Percentiles rank a stretch among this genome's conserved stretches.
These are phyloP conservation scores for Kalaharituber pfeilii DNA, from an alignment of 2,329 filamentous ascomycete genomes.

Conservation along the genomic window DNA sequence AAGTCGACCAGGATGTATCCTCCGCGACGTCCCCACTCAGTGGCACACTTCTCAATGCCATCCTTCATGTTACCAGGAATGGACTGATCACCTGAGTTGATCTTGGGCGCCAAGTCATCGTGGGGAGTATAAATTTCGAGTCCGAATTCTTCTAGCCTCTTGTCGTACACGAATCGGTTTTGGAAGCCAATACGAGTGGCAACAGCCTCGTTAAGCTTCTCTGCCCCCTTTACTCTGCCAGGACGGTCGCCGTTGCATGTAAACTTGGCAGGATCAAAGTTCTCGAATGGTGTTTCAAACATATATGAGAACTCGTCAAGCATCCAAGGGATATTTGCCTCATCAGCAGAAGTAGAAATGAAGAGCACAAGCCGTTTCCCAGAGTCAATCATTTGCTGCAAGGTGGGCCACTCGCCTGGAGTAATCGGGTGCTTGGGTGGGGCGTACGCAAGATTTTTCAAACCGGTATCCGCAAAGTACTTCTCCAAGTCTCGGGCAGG, in stretches of 20 bases:
- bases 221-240: conserved; percentile 27
- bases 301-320: conserved; percentile 47
- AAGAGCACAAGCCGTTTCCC: conserved; percentile 52
- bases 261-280: conserved; percentile 45
- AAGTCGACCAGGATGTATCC: conserved; percentile 66
- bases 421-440: conserved; percentile 43
- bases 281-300: conserved; percentile 57
- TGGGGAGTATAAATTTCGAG: conserved; percentile 7
- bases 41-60: conserved; percentile 36
- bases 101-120: not conserved
- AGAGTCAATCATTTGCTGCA: conserved; percentile 48
- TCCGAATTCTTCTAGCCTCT: not conserved
- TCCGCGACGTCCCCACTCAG: conserved; percentile 45
- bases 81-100: conserved; percentile 5
- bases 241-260: conserved; percentile 56
- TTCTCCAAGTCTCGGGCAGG: conserved; percentile 37
- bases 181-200: not conserved
- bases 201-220: not conserved
- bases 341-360: conserved; percentile 38
- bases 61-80: conserved; percentile 28
- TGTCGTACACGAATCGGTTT: conserved; percentile 1
- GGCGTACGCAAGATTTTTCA: conserved; percentile 25
- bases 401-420: conserved; percentile 47
- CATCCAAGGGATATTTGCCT: conserved; percentile 37
- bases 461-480: conserved; percentile 40